A percentile compares a stretch with the other conserved stretches of the same genome.
Conservation (phyloP, 306 rosid genomes). For the Gastrolobium villosum region DNA sequence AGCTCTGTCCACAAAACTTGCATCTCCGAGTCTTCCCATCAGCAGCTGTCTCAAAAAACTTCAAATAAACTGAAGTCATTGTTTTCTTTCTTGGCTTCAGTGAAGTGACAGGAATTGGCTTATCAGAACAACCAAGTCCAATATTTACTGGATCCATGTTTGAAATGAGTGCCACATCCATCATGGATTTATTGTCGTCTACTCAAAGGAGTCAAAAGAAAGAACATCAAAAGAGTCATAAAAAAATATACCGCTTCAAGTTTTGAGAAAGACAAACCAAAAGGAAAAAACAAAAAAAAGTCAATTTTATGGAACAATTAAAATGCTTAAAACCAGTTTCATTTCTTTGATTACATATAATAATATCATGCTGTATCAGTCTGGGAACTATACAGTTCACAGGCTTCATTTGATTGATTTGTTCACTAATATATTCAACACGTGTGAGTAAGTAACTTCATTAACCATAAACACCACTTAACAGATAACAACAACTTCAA, state of each 20-base stretch:
- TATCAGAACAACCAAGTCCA: slow-evolving; percentile 77
- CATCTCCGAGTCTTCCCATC: slow-evolving; percentile 91
- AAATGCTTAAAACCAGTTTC: slow-evolving; percentile 25
- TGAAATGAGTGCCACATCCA: slow-evolving; percentile 78
- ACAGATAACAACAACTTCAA: neutral
- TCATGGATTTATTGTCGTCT: slow-evolving; percentile 82
- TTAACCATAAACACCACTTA: neutral
- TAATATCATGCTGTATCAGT: neutral
- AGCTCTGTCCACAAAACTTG: slow-evolving; percentile 97
- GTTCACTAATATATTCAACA: slow-evolving; percentile 27
- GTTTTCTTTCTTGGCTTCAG: slow-evolving; percentile 91
- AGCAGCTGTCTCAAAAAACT: slow-evolving; percentile 89
- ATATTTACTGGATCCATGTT: slow-evolving; percentile 70
- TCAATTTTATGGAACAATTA: neutral
- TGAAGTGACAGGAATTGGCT: slow-evolving; percentile 61
- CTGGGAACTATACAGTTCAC: slow-evolving; percentile 19
- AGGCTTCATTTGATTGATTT: neutral
- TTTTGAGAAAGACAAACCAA: slow-evolving; percentile 6
- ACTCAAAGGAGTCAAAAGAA: slow-evolving; percentile 38
- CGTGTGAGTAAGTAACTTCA: neutral
- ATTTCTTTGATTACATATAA: neutral
- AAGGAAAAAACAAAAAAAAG: neutral
- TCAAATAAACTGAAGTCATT: slow-evolving; percentile 94
- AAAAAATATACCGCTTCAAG: slow-evolving; percentile 36
- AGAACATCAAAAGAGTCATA: slow-evolving; percentile 30